Base-by-base conservation (phyloP, 192 early-diverging fungal genomes). In the Linnemannia zychae region DNA sequence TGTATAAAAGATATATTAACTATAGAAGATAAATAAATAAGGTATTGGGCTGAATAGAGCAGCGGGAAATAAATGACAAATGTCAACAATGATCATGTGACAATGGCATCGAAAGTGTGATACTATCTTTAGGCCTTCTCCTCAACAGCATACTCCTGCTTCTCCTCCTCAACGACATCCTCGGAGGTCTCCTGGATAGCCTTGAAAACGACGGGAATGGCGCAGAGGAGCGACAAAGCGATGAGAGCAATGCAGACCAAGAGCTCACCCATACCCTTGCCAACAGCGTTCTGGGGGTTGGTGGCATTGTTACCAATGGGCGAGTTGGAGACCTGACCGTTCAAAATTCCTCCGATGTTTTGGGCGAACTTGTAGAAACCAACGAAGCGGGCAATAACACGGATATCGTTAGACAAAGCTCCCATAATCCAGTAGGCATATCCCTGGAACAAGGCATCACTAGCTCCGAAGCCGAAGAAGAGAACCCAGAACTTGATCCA, bases 401-500 rank as follows among this genome's bases (percentile, higher is more conserved):
- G 90, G 76, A 89, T 89, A 87, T 97, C 94, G 87, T 96, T 96
- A 17, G 94, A 92, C 74, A 95, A 86, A 48, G 95, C 90, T 36
- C 95, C 96, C 75, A 97, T 92, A 34, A 97, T 79, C 95, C 95
- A 97, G 92, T 97, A 96, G 15, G 80, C 80, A 70, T 75, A 81
- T 38, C 73, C 80, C 90, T 97, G 96, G 89, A 92, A 95, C 80
- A 96, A 89, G 47, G 96, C 93, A 83, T 97, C 96, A 79, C 83
- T 89, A 18, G 94, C 33, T 57, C 96, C 96, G 81, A 92, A 95
- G 67, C 90, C 63, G 66, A 93, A 71, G 80, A 95, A 97, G 49
- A 94, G 79, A 69, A 95, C 76, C 40, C 93, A 89, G 9, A 91
- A 82, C 28, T 90, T 91, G 28, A 82, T 86, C 72, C 89, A 92